A percentile compares a stretch with the other conserved stretches of the same genome.
phyloP scores from a whole-genome alignment of 208 protist species.

The Trypanosoma platydactyli region DNA sequence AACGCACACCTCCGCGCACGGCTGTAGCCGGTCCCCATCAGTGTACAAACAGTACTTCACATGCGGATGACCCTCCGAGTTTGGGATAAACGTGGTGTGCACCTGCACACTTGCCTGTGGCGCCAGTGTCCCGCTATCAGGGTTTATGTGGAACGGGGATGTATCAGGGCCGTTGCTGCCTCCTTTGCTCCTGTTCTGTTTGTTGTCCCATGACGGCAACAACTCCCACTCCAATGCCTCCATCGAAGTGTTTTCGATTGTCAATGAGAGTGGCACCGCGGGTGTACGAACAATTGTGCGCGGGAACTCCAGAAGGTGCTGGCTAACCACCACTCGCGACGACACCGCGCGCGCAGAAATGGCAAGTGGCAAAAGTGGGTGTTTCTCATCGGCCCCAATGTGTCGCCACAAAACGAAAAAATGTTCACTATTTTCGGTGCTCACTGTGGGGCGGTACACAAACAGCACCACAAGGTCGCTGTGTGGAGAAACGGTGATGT shows the following conservation, averaged over 20 bases:
- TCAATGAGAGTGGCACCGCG: slow-evolving; percentile 41
- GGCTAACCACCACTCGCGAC: slow-evolving; percentile 42
- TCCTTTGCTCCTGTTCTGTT: not conserved
- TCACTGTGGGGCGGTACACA: slow-evolving; percentile 31
- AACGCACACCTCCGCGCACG: slow-evolving; percentile 61
- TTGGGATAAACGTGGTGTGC: slow-evolving; percentile 74
- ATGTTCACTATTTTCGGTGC: slow-evolving; percentile 15
- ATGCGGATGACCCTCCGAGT: slow-evolving; percentile 29
- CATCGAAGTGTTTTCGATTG: slow-evolving; percentile 47
- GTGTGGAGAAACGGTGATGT: slow-evolving; percentile 32
- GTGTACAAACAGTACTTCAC: slow-evolving; percentile 53
- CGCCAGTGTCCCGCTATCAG: slow-evolving; percentile 48
- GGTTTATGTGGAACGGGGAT: slow-evolving; percentile 66
- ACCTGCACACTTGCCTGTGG: slow-evolving; percentile 51
- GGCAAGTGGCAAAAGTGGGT: slow-evolving; percentile 67
- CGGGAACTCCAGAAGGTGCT: slow-evolving; percentile 41
- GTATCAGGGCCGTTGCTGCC: not conserved
- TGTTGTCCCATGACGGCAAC: not conserved
- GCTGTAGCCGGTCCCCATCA: slow-evolving; percentile 37
- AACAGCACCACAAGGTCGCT: slow-evolving; percentile 34
- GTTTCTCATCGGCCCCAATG: slow-evolving; percentile 64
- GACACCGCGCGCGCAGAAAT: slow-evolving; percentile 39
- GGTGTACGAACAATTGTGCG: slow-evolving; percentile 52
- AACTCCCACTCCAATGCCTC: slow-evolving; percentile 29
- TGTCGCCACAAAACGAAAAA: slow-evolving; percentile 68